These are phyloP conservation scores for Colletotrichum lindemuthianum DNA, from an alignment of 2,329 filamentous ascomycete species.

Conservation along the genomic window DNA sequence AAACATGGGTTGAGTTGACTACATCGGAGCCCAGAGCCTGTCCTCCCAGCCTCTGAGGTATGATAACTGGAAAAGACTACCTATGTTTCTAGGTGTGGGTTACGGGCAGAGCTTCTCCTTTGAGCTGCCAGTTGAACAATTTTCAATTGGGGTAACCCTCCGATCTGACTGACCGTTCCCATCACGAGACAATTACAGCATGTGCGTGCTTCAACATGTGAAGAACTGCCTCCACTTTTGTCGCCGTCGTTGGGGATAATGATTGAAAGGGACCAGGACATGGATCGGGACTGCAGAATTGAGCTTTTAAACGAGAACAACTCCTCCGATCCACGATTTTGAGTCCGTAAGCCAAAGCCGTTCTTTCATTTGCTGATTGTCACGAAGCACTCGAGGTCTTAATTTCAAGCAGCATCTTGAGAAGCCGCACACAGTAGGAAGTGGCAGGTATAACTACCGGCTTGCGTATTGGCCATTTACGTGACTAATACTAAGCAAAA, in stretches of 20 bases:
- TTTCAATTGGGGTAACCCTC: slow-evolving; percentile 9
- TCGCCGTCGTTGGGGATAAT: slow-evolving; percentile 23
- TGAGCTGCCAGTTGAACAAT: slow-evolving; percentile 4
- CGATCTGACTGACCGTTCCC: slow-evolving; percentile 23
- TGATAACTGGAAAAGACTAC: too few relatives aligned
- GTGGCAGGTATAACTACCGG: too few relatives aligned
- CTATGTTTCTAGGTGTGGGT: neutral
- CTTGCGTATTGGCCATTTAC: too few relatives aligned
- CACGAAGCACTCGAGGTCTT: too few relatives aligned
- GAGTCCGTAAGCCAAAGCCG: slow-evolving; percentile 29
- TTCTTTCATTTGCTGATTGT: slow-evolving; percentile 8
- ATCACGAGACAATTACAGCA: slow-evolving; percentile 26
- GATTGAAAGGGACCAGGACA: slow-evolving; percentile 27
- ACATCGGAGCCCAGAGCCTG: slow-evolving; percentile 3
- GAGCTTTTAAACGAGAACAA: slow-evolving; percentile 7
- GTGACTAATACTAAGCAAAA: too few relatives aligned
- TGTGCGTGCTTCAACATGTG: slow-evolving; percentile 31
- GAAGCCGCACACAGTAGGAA: too few relatives aligned
- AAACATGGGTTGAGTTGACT: neutral
- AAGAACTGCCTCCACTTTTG: slow-evolving; percentile 34
- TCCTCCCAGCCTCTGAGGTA: neutral
- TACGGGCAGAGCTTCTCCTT: slow-evolving; percentile 16
- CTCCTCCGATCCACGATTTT: slow-evolving; percentile 18
- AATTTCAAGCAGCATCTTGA: too few relatives aligned
- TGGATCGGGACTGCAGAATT: slow-evolving; percentile 18